These are phyloP conservation scores for Astrothelium macrocarpum DNA, from an alignment of 495 filamentous ascomycete genomes.

Conservation along the genomic window DNA sequence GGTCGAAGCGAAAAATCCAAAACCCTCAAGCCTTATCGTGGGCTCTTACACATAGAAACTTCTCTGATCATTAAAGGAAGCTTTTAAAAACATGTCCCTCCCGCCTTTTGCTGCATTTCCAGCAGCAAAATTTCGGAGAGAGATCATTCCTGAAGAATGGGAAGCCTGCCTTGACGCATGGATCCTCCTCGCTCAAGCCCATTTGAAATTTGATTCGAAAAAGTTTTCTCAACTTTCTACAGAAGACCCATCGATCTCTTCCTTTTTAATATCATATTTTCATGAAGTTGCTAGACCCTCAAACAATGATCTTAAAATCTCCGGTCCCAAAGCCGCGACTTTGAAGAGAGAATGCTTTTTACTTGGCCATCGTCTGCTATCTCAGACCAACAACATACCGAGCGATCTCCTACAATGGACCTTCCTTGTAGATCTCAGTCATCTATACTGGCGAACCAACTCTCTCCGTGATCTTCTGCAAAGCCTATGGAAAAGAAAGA, in stretches of 20 bases:
- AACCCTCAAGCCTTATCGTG: too few relatives aligned
- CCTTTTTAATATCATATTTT: slow-evolving; percentile 56
- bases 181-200: slow-evolving; percentile 52
- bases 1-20: too few relatives aligned
- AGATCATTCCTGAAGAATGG: slow-evolving; percentile 63
- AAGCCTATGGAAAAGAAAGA: slow-evolving; percentile 38
- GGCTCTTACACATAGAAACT: too few relatives aligned
- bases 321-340: slow-evolving; percentile 40
- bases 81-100: slow-evolving; percentile 33
- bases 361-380: slow-evolving; percentile 42
- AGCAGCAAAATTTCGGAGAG: slow-evolving; percentile 52
- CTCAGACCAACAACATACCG: slow-evolving; percentile 36
- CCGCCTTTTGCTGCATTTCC: slow-evolving; percentile 71
- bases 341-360: slow-evolving; percentile 56
- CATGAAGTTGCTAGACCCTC: slow-evolving; percentile 32
- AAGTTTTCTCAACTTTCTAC: slow-evolving; percentile 42
- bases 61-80: background rate
- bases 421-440: slow-evolving; percentile 49
- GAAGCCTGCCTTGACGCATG: slow-evolving; percentile 68
- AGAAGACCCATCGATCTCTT: slow-evolving; percentile 42
- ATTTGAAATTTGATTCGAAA: slow-evolving; percentile 48
- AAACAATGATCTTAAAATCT: slow-evolving; percentile 30
- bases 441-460: slow-evolving; percentile 45
- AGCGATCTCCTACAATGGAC: slow-evolving; percentile 41
- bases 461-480: slow-evolving; percentile 34